Evolutionary conservation across 1,139 yeast genomes (phyloP), one percentile per base, ranked within the genome.

Genomic region (Candida sojae): DNA sequence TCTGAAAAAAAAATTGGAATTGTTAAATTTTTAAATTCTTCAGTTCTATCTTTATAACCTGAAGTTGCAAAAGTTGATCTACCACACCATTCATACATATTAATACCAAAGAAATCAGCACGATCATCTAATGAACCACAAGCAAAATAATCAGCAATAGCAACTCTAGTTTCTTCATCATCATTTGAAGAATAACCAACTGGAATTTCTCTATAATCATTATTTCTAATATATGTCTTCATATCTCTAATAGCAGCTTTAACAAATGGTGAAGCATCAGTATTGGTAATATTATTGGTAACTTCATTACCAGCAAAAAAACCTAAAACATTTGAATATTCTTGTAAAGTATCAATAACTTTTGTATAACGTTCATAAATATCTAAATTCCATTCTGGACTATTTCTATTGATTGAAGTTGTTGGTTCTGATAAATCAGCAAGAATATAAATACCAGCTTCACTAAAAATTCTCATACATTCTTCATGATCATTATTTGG

Each of bases 101-200:
- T 91, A 60, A 92, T 80, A 47, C 97, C 97, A 62, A 88, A 89
- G 70, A 91, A 91, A 64, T 91, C 97, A 13, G 96, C 83, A 44
- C 93, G 84, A 34, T 74, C 80, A 44, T 83, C 87, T 31, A 75
- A 74, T 35, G 72, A 75, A 52, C 84, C 85, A 69, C 97, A 92
- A 52, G 90, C 84, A 59, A 92, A 78, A 66, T 89, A 92, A 59
- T 85, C 86, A 66, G 90, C 88, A 53, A 93, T 82, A 35, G 90
- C 88, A 48, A 79, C 70, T 66, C 97, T 82, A 56, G 86, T 79
- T 29, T 77, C 79, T 49, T 72, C 72, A 59, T 86, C 96, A 67
- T 91, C 96, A 44, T 96, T 96, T 40, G 97, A 93, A 10, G 96
- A 87, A 67, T 91, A 92, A 45, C 97, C 98, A 39, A 92, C 95